Evolutionary conservation across 768 basidiomycete species (phyloP).

Genomic region (Auricularia cornea): DNA sequence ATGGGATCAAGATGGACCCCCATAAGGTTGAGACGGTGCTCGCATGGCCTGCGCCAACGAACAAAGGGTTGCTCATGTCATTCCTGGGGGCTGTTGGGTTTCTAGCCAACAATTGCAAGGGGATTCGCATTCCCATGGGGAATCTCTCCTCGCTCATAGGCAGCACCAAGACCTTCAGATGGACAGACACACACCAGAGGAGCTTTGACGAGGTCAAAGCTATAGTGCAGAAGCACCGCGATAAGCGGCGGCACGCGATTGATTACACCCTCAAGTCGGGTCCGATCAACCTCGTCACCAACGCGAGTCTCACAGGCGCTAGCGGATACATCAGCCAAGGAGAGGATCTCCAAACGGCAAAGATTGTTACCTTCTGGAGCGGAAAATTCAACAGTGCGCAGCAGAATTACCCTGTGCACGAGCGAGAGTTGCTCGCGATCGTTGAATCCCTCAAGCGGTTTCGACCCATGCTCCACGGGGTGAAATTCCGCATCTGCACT

Average conservation of each 20-base stretch:
- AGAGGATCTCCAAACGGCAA: neutral
- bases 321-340: constrained; percentile 1
- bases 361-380: neutral
- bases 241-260: constrained; percentile 17
- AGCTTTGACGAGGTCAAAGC: constrained; percentile 31
- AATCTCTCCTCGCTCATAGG: constrained; percentile 17
- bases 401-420: constrained; percentile 29
- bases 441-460: constrained; percentile 23
- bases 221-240: constrained; percentile 14
- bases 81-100: constrained; percentile 27
- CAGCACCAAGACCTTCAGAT: constrained; percentile 18
- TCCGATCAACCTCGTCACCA: no score
- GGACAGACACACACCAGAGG: constrained; percentile 23
- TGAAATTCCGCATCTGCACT: constrained; percentile 21
- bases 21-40: constrained; percentile 21
- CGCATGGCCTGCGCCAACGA: constrained; percentile 22
- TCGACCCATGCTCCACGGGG: constrained; percentile 15
- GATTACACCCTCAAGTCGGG: no score
- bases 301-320: no score
- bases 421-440: constrained; percentile 33
- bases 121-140: constrained; percentile 32
- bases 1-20: no score
- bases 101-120: constrained; percentile 22
- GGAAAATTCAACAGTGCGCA: constrained; percentile 3
- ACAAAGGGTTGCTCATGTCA: constrained; percentile 22